phyloP scores from a whole-genome alignment of 78 protist species.

The Dictyostelium capitatum region DNA sequence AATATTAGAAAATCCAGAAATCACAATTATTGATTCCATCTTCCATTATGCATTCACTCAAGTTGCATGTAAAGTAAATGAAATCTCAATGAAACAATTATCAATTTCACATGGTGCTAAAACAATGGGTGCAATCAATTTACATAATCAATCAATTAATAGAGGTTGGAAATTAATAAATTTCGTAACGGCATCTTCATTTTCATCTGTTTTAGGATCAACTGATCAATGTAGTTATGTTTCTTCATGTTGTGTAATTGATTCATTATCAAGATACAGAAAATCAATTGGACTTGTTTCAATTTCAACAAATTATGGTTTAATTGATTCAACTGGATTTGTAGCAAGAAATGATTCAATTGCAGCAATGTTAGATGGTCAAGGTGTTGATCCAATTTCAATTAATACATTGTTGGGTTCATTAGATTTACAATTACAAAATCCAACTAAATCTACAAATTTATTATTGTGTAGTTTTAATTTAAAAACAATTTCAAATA shows the following conservation, averaged over 20 bases:
- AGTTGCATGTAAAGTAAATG: background rate
- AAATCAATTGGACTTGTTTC: constrained; percentile 50
- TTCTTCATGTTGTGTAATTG: constrained; percentile 82
- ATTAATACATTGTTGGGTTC: constrained; percentile 17
- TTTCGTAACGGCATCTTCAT: constrained; percentile 71
- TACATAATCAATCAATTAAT: constrained; percentile 54
- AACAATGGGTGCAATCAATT: constrained; percentile 78
- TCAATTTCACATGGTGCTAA: constrained; percentile 51
- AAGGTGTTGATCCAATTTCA: constrained; percentile 20
- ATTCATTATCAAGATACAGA: constrained; percentile 66
- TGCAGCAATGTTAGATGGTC: background rate
- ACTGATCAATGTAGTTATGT: constrained; percentile 80
- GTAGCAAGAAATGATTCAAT: constrained; percentile 49
- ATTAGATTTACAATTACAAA: constrained; percentile 10
- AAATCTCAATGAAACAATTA: background rate
- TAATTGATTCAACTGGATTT: constrained; percentile 41
- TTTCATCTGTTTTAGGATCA: constrained; percentile 45
- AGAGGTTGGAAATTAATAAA: constrained; percentile 7
- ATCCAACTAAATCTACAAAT: background rate
- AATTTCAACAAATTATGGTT: constrained; percentile 69
- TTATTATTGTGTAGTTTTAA: background rate
- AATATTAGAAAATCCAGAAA: background rate
- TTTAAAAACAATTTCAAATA: background rate
- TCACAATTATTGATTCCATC: constrained; percentile 25
- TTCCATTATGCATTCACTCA: constrained; percentile 58